Conservation (phyloP, 106 monocot genomes). For the Phalaenopsis equestris region DNA sequence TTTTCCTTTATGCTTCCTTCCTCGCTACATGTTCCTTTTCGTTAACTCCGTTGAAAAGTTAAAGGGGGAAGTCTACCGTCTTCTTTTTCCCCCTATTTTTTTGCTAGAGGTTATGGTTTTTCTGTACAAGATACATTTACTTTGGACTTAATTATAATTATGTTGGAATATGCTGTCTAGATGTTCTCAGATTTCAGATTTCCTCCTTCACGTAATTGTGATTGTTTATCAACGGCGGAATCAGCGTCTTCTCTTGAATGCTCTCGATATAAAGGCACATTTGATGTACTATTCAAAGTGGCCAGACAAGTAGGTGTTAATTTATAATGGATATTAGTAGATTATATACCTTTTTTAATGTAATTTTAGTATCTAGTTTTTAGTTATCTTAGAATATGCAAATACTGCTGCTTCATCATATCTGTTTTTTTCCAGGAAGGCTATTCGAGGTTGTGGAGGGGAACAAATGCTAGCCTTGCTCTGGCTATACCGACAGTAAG, state of each 20-base stretch:
- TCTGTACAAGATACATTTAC: background rate
- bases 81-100: background rate
- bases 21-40: background rate
- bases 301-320: slow-evolving; percentile 45
- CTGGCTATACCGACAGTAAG: slow-evolving; percentile 89
- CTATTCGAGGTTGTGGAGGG: slow-evolving; percentile 81
- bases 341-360: background rate
- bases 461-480: slow-evolving; percentile 72
- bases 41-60: background rate
- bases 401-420: background rate
- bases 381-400: background rate
- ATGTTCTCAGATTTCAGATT: slow-evolving; percentile 60
- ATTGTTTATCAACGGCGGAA: slow-evolving; percentile 38
- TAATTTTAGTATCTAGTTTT: background rate
- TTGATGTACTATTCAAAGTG: slow-evolving; percentile 80
- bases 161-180: slow-evolving; percentile 24
- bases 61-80: background rate
- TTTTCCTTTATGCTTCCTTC: background rate
- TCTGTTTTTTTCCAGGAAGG: slow-evolving; percentile 59
- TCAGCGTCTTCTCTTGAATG: slow-evolving; percentile 44
- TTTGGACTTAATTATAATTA: background rate
- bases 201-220: slow-evolving; percentile 37
- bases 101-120: background rate
- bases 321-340: background rate
- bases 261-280: slow-evolving; percentile 70